Conservation (phyloP, 345 rosid genomes). For the Hirschfeldia incana region DNA sequence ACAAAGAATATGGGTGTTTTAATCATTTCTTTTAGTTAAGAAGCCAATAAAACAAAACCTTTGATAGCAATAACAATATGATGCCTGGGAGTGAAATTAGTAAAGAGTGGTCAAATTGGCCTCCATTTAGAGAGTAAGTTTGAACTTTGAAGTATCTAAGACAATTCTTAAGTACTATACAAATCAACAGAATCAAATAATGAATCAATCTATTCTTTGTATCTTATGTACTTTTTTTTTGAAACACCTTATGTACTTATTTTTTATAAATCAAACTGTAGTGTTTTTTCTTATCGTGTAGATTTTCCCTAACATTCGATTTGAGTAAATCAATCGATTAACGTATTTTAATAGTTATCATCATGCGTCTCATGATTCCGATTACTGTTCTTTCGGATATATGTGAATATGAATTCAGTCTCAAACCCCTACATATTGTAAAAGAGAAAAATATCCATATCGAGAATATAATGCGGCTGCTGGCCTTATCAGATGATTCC, state of each 20-base stretch:
- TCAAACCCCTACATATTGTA: background rate
- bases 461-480: background rate
- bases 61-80: background rate
- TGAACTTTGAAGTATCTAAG: slow-evolving; percentile 16
- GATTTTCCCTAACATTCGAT: background rate
- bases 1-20: background rate
- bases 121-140: background rate
- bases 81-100: background rate
- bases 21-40: background rate
- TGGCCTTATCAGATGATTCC: slow-evolving; percentile 22
- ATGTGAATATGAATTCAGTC: background rate
- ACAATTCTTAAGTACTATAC: background rate
- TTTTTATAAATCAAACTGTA: background rate
- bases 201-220: background rate
- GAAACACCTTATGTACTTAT: background rate
- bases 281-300: background rate
- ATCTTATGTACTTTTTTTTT: background rate
- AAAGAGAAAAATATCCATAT: background rate
- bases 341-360: background rate
- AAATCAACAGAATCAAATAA: background rate
- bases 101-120: background rate
- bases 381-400: background rate
- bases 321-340: background rate
- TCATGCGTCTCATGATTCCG: background rate
- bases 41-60: slow-evolving; percentile 14